Evolutionary conservation across 768 basidiomycete species (phyloP), one percentile per base, ranked within the genome.

Genomic region (Daedaleopsis nitida): DNA sequence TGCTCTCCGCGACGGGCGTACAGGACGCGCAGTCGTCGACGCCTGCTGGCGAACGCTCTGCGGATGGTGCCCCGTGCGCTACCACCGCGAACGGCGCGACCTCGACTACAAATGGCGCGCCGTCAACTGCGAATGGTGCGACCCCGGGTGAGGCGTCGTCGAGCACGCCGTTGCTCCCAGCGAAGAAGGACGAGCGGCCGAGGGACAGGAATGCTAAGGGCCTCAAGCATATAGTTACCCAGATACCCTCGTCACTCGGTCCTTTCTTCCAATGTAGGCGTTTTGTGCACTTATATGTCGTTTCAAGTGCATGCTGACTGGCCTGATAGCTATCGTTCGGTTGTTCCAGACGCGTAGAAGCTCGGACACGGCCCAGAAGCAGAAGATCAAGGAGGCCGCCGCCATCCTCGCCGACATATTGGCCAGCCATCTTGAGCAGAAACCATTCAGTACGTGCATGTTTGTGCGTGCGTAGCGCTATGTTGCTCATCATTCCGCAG

Each of bases 241-340:
- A 91, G 27, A 79, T 95, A 52, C 92, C 93, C 0, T 84, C 81
- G 38, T 81, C 86, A 2, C 74, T 95, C 59, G 83, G 86, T 1
- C 91, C 94, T 1, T 90, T 97, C 74, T 92, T 94, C 75, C 92
- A 93, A 82, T 86, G 94, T 93, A 73, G 59, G 78, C 71, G 52
- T 12, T 9, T 35, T 2, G 23, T 16, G 21, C 1, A 6, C 44
- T 21, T 35, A 12, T 35, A 12, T 23, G 27, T 54, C 9, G 44
- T 50, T 24, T 19, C n/a, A 16, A 44, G 12, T 52, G 49, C 57
- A 19, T 50, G 37, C 38, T 57, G 17, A 59, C 37, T 11, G 23
- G 34, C 55, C 16, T 14, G n/a, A 21, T 16, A 95, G 93, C 94
- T 14, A 85, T 93, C 68, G 87, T 93, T 62, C 93, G 94, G 75